phyloP scores from a whole-genome alignment of 2,329 filamentous ascomycete genomes.

The Colletotrichum somersetense region DNA sequence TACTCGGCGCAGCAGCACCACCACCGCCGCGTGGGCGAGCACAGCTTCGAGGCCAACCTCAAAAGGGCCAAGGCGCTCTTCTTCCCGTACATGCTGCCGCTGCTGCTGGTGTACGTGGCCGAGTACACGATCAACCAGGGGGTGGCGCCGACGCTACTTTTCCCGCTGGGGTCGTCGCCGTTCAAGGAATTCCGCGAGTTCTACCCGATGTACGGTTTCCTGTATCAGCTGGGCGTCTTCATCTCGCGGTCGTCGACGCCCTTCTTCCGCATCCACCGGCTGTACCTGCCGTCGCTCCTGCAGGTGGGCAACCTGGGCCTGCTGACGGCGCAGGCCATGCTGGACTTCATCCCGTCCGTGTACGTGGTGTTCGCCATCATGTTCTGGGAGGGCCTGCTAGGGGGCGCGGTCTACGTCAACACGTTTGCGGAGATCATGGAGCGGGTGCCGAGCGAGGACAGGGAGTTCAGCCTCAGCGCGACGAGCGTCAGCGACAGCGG shows the following conservation, averaged over 20 bases:
- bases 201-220: constrained; percentile 93
- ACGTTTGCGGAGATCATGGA: constrained; percentile 96
- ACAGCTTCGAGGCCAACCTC: constrained; percentile 64
- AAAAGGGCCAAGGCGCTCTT: constrained; percentile 78
- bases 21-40: constrained; percentile 44
- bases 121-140: constrained; percentile 99
- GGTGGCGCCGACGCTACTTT: constrained; percentile 89
- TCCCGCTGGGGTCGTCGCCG: constrained; percentile 80
- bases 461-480: constrained; percentile 91
- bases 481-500: constrained; percentile 93
- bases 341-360: constrained; percentile 85
- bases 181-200: constrained; percentile 88
- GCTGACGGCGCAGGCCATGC: constrained; percentile 81
- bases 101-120: constrained; percentile 92
- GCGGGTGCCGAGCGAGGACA: constrained; percentile 78
- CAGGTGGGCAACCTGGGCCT: constrained; percentile 83
- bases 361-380: constrained; percentile 88
- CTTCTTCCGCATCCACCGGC: constrained; percentile 82
- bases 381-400: constrained; percentile 94
- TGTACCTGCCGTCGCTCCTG: constrained; percentile 86
- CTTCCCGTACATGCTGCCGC: constrained; percentile 86
- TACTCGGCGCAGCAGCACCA: constrained; percentile 51
- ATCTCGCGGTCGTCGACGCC: constrained; percentile 92
- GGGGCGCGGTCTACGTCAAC: constrained; percentile 93
- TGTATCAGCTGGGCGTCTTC: constrained; percentile 96